Evolutionary conservation across 495 filamentous ascomycete species (phyloP).

Genomic region (Aspergillus saccharolyticus): DNA sequence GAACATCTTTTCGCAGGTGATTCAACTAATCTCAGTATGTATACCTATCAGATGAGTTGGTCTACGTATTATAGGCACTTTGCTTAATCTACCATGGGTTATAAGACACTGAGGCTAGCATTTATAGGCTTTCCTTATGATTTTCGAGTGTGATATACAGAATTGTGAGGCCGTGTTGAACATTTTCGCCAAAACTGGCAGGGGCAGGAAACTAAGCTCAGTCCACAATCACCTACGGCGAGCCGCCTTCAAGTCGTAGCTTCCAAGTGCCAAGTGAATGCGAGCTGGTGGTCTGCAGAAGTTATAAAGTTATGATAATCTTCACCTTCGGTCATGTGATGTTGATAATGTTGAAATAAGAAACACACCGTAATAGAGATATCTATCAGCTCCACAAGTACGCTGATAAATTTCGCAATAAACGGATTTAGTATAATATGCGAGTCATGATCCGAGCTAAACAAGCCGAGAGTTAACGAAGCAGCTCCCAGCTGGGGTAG

Average conservation of each 20-base stretch:
- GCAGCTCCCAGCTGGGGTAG: conserved; percentile 3
- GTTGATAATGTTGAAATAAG: background rate
- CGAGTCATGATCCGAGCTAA: conserved; percentile 80
- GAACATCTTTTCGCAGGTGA: conserved; percentile 14
- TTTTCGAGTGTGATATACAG: background rate
- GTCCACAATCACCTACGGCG: background rate
- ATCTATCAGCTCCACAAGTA: no score
- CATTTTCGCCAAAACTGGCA: background rate
- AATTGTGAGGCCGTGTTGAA: background rate
- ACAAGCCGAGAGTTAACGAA: background rate
- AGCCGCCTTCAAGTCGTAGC: no score
- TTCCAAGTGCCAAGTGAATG: background rate
- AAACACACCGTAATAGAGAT: no score
- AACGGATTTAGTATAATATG: conserved; percentile 82
- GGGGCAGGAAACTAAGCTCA: background rate
- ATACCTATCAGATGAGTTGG: background rate
- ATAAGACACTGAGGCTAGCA: no score
- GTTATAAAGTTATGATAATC: background rate
- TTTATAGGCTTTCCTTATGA: background rate
- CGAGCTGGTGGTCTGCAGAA: background rate
- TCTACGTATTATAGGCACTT: no score
- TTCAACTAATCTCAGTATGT: background rate
- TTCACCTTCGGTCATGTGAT: background rate
- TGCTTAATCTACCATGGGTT: no score
- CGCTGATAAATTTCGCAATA: no score